Percentiles rank a stretch among this genome's conserved stretches.
Evolutionary conservation across 306 rosid species (phyloP).

Genomic region (Cicer bijugum): DNA sequence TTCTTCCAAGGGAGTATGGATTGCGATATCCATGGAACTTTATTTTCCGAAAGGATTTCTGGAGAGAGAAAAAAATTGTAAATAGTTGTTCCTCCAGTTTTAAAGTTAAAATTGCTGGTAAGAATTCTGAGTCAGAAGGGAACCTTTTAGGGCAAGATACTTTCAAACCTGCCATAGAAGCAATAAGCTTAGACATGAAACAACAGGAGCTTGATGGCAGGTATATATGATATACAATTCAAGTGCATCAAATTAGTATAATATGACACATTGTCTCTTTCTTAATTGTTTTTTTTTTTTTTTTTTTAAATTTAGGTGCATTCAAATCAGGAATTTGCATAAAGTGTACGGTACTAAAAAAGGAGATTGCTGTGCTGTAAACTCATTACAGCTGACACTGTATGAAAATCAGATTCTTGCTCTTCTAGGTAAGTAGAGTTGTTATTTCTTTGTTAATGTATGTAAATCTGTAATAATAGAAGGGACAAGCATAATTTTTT

Average conservation of each 20-base stretch:
- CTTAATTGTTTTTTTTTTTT: constrained; percentile 29
- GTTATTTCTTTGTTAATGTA: neutral
- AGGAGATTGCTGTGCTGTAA: constrained; percentile 89
- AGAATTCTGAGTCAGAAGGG: constrained; percentile 42
- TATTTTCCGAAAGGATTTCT: constrained; percentile 59
- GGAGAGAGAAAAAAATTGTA: constrained; percentile 55
- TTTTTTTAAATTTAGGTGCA: constrained; percentile 64
- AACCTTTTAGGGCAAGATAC: constrained; percentile 48
- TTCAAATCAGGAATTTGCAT: constrained; percentile 86
- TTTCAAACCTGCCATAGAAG: constrained; percentile 62
- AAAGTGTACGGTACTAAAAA: constrained; percentile 80
- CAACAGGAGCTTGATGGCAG: constrained; percentile 94
- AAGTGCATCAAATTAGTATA: constrained; percentile 37
- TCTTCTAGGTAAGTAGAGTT: constrained; percentile 74
- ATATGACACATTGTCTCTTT: constrained; percentile 31
- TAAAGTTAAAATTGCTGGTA: constrained; percentile 46
- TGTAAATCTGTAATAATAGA: neutral
- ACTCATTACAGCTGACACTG: constrained; percentile 74
- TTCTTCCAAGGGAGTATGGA: constrained; percentile 89
- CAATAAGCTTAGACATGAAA: constrained; percentile 86
- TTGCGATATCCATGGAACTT: constrained; percentile 76
- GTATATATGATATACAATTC: constrained; percentile 55
- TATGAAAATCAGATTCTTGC: constrained; percentile 98
- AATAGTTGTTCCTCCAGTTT: constrained; percentile 46
- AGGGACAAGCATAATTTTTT: neutral